These are phyloP conservation scores for Pezicula carpinea DNA, from an alignment of 2,329 filamentous ascomycete genomes.

Conservation along the genomic window DNA sequence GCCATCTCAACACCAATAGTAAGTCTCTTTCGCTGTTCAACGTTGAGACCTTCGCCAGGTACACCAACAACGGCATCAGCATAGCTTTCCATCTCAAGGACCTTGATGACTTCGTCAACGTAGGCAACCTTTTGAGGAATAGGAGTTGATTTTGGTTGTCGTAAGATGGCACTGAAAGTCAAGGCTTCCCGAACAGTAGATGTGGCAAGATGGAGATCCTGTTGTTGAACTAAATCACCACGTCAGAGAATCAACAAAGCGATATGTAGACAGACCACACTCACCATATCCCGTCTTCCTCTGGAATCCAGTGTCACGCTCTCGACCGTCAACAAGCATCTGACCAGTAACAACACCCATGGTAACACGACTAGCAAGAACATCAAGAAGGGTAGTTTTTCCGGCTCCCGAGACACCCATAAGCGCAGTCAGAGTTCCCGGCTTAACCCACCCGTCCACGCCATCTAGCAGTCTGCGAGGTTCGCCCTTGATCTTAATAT, in stretches of 20 bases:
- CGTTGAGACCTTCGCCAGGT: slow-evolving; percentile 78
- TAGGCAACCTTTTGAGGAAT: slow-evolving; percentile 77
- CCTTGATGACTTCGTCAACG: slow-evolving; percentile 84
- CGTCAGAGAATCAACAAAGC: not conserved
- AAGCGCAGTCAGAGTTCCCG: slow-evolving; percentile 80
- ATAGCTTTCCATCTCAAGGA: slow-evolving; percentile 86
- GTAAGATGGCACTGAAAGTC: slow-evolving; percentile 77
- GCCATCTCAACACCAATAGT: slow-evolving; percentile 94
- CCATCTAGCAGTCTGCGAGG: slow-evolving; percentile 73
- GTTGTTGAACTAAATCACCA: slow-evolving; percentile 59
- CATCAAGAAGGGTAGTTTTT: slow-evolving; percentile 86
- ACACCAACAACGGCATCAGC: slow-evolving; percentile 89
- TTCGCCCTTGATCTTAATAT: slow-evolving; percentile 73
- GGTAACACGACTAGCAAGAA: slow-evolving; percentile 77
- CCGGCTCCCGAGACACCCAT: slow-evolving; percentile 78
- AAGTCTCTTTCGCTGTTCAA: slow-evolving; percentile 68
- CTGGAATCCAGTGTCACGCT: slow-evolving; percentile 78
- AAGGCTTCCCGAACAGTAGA: slow-evolving; percentile 85
- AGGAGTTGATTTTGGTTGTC: slow-evolving; percentile 73
- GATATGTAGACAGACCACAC: slow-evolving; percentile 7
- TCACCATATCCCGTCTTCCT: slow-evolving; percentile 78
- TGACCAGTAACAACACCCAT: slow-evolving; percentile 87
- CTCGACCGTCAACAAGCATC: slow-evolving; percentile 63
- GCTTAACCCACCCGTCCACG: slow-evolving; percentile 91
- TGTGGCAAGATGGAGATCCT: slow-evolving; percentile 82